A percentile compares a stretch with the other conserved stretches of the same genome.
Conservation (phyloP, 2,329 filamentous ascomycete species). For the Trichophyton verrucosum region DNA sequence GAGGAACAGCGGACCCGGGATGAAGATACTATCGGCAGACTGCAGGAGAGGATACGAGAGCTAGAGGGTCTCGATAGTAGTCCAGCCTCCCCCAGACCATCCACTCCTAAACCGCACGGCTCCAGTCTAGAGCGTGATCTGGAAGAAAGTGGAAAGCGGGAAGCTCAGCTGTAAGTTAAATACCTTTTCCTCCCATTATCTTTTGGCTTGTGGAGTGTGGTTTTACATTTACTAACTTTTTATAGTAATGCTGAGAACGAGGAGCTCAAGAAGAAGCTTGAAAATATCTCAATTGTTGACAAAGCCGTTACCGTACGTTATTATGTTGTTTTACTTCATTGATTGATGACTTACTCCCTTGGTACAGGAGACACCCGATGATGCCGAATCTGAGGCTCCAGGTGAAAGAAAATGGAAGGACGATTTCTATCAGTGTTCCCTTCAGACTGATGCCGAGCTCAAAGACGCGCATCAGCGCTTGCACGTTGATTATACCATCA, state of each 20-base stretch:
- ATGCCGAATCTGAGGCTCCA: background rate
- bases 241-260: constrained; percentile 31
- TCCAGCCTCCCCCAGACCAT: constrained; percentile 27
- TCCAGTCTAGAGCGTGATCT: constrained; percentile 31
- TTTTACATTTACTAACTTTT: constrained; percentile 14
- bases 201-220: background rate
- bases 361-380: background rate
- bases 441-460: constrained; percentile 20
- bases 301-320: background rate
- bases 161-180: constrained; percentile 28
- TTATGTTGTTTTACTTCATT: background rate
- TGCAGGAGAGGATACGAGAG: constrained; percentile 32
- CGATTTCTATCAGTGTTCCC: constrained; percentile 1
- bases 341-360: background rate
- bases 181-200: background rate
- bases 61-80: constrained; percentile 31
- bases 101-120: constrained; percentile 29
- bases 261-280: constrained; percentile 22
- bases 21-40: constrained; percentile 31
- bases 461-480: constrained; percentile 26
- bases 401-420: constrained; percentile 2
- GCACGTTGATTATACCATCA: constrained; percentile 27
- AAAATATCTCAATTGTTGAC: constrained; percentile 21
- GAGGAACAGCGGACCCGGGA: constrained; percentile 33
- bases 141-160: constrained; percentile 28